Base-by-base conservation (phyloP, 2,329 filamentous ascomycete species). In the Pseudocercospora ulei region DNA sequence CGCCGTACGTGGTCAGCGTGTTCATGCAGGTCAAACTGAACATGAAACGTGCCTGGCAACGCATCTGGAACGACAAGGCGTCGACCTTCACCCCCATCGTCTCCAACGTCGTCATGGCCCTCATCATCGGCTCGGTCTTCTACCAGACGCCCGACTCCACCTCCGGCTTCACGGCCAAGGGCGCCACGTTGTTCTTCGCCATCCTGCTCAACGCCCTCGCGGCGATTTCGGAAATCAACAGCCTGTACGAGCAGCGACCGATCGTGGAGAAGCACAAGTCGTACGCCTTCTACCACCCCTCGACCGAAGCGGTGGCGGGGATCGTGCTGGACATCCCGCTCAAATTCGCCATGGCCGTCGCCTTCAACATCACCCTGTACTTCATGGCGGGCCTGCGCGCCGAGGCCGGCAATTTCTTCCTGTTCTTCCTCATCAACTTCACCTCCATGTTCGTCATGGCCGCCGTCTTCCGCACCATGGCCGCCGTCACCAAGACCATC, bases 141-240 rank as follows among this genome's bases (percentile, higher is more conserved):
- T 79, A 63, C 50, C 66, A 66, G 2, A 67, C 66, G 0, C 66
- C 69, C 0, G 47, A 69, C 7, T 65, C 66, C 0, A 71, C 73
- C 0, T 60, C 57, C 2, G 67, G 68, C 0, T 75, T 78, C 56
- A 71, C 66, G 46, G 59, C 68, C 1, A 70, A 69, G 33, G 74
- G 73, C 6, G 68, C 72, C 0, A 65, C 73, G 2, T 57, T 79
- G 5, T 80, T 80, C 62, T 68, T 78, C 46, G 72, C 73, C 2
- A 59, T 78, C 14, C 59, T 79, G 2, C 64, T 78, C 48, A 78
- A 75, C 46, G 74, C 73, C 2, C 58, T 78, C 11, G 68, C 65
- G 0, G 68, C 73, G 5, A 72, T 78, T 35, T 63, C 67, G 1
- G 76, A 80, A 49, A 88, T 93, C 57, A 65, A 88, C 28, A 84